Conservation (phyloP, 2,329 filamentous ascomycete species). For the Aspergillus brunneoviolaceus region DNA sequence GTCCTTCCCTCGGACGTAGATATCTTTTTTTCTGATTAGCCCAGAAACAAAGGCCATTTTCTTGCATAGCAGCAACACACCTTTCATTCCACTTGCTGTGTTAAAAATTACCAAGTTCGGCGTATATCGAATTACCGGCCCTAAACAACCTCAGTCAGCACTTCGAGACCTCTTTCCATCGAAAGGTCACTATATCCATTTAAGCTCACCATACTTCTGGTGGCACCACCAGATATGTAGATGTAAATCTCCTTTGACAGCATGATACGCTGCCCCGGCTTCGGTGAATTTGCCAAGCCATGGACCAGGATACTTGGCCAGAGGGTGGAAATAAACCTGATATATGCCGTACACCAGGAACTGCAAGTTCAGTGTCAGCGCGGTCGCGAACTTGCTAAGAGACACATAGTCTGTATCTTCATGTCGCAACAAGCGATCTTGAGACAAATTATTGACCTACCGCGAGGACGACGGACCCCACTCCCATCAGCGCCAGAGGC, state of each 20-base stretch:
- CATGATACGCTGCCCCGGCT: slow-evolving; percentile 2
- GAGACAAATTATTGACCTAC: neutral
- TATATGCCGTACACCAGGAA: neutral
- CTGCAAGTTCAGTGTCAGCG: neutral
- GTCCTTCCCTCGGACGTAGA: neutral
- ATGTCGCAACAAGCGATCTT: neutral
- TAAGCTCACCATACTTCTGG: neutral
- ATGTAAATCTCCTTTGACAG: slow-evolving; percentile 1
- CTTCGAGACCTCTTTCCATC: neutral
- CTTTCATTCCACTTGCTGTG: neutral
- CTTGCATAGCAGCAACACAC: neutral
- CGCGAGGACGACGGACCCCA: neutral
- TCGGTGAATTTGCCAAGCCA: slow-evolving; percentile 2
- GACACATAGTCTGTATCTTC: neutral
- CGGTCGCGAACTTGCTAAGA: neutral
- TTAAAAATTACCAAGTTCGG: neutral
- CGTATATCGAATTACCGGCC: neutral
- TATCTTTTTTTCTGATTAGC: neutral
- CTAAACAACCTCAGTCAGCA: neutral
- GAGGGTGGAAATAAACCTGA: slow-evolving; percentile 1
- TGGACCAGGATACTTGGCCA: neutral
- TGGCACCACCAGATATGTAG: slow-evolving; percentile 4
- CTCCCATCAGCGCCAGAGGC: neutral
- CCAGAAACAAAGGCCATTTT: neutral
- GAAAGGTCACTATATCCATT: neutral